A percentile compares a stretch with the other conserved stretches of the same genome.
Evolutionary conservation across 257 asterid genomes (phyloP).

Genomic region (Forsythia viridissima): DNA sequence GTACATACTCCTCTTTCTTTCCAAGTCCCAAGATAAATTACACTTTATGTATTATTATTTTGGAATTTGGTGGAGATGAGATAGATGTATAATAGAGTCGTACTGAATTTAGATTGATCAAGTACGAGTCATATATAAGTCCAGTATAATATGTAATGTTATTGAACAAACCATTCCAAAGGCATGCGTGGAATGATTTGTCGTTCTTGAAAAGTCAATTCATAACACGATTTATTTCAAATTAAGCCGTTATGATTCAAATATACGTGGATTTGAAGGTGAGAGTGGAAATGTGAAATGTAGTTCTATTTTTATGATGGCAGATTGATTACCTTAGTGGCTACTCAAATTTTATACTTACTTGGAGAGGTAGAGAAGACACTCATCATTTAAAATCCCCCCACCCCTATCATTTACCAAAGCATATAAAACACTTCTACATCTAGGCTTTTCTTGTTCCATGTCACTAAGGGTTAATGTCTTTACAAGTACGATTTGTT

Average conservation of each 20-base stretch:
- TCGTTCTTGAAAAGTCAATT: neutral
- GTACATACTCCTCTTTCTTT: no score
- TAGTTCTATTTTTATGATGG: conserved; percentile 17
- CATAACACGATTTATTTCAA: neutral
- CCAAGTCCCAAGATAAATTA: no score
- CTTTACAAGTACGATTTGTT: neutral
- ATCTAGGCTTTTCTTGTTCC: neutral
- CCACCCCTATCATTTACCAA: conserved; percentile 17
- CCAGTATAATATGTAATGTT: no score
- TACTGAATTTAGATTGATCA: no score
- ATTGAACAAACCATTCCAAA: neutral
- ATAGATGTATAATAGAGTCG: no score
- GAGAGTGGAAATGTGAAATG: neutral
- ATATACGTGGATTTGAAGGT: neutral
- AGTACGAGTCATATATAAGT: no score
- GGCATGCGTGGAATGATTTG: neutral
- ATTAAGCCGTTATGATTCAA: neutral
- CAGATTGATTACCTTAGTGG: conserved; percentile 32
- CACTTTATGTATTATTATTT: neutral
- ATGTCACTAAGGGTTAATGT: neutral
- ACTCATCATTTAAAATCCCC: conserved; percentile 6
- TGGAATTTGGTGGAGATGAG: neutral
- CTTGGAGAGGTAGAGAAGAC: conserved; percentile 26
- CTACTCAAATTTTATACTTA: conserved; percentile 30
- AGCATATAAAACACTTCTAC: neutral